Base-by-base conservation (phyloP, 192 early-diverging fungal species). In the Linnemannia zychae region DNA sequence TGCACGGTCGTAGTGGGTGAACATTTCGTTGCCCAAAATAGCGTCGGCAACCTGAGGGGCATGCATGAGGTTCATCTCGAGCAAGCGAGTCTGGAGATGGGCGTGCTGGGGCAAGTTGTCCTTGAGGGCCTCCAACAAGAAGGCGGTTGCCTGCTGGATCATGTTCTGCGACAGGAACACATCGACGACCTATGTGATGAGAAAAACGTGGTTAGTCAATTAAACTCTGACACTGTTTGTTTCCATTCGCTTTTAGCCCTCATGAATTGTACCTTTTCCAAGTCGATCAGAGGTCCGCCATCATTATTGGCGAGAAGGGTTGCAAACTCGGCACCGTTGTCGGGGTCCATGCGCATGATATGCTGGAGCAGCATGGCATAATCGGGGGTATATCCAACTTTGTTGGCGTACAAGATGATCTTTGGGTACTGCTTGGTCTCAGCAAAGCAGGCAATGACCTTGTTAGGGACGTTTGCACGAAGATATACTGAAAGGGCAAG, bases 1-100 rank as follows among this genome's bases (percentile, higher is more conserved):
- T 15, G 95, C 91, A 18, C 95, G 93, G 86, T 99, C 98, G 87
- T 99, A 99, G 82, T 98, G 96, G 36, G 94, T 95, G 86, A 99
- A 97, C 94, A 98, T 96, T 78, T 96, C 92, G 84, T 98, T 98
- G 52, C 97, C 95, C 34, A 99, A 86, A 78, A 99, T 99, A 66
- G 98, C 98, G 87, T 99, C 98, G 20, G 98, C 98, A 24, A 99
- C 98, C 80, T 99, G 98, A 40, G 98, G 98, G 22, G 97, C 96
- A 78, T 99, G 96, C 52, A 99, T 87, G 66, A 99, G 90, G 87
- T 99, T 99, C 95, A 99, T 98, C 90, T 99, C 98, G 36, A 99
- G 92, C 72, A 99, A 90, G 67, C 95, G 93, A 16, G 98, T 99
- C 87, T 99, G 98, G 36, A 99, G 89, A 50, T 94, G 95, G 34